Evolutionary conservation across 148 eudicot species (phyloP).

Genomic region (Chenopodium quinoa): DNA sequence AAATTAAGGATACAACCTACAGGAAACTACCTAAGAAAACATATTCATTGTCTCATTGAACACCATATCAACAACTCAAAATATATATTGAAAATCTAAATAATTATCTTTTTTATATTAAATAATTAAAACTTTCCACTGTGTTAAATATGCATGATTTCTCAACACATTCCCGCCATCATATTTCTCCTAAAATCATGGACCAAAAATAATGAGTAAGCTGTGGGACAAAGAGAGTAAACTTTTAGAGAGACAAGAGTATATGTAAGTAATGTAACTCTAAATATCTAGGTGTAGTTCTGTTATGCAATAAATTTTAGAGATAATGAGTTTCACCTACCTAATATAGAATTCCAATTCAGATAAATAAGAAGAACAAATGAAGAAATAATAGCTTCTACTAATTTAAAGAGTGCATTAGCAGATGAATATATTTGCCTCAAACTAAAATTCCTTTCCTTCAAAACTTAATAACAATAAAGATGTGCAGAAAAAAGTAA

Average conservation of each 20-base stretch:
- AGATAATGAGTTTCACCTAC: background rate
- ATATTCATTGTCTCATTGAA: background rate
- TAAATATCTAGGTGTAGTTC: background rate
- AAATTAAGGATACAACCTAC: background rate
- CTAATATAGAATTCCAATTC: background rate
- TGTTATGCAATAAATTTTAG: too few species aligned
- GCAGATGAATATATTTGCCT: background rate
- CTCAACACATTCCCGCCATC: too few species aligned
- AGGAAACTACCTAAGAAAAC: too few species aligned
- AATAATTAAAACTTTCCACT: too few species aligned
- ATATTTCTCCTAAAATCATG: too few species aligned
- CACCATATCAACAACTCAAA: background rate
- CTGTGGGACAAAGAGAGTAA: background rate
- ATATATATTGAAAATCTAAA: background rate
- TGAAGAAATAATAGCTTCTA: conserved; percentile 6
- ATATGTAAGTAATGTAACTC: background rate
- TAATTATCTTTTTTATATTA: too few species aligned
- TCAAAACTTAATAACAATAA: background rate
- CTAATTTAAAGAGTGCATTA: background rate
- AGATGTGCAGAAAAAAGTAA: background rate
- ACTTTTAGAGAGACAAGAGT: background rate
- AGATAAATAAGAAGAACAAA: background rate
- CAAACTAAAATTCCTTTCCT: background rate
- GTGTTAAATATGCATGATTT: too few species aligned
- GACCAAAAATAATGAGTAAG: too few species aligned